Base-by-base conservation (phyloP, 78 protist species). In the Dictyostelium purpureum region DNA sequence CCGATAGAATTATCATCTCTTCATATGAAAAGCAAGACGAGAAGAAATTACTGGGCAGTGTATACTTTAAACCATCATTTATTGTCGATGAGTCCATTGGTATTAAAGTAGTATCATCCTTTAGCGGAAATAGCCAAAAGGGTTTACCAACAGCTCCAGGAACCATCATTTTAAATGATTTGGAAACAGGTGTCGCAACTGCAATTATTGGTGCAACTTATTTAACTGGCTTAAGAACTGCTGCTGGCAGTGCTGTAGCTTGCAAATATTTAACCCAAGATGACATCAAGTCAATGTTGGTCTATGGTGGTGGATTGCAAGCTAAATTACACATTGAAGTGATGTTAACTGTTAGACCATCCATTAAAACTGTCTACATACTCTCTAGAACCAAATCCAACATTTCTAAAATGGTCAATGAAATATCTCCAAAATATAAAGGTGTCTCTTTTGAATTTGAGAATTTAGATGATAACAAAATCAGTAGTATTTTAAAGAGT, bases 241-340 rank as follows among this genome's bases (percentile, higher is more conserved):
- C 94, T 14, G 94, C 94, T 0, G 88, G 89, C 10, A 45, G 82
- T 57, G 88, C 94, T 31, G 59, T 81, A 6, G 78, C 89, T 1
- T 51, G 42, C 5, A 73, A 61, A 16, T 51, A 63, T 43, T n/a
- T 90, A 63, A 66, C 89, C 6, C 10, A 24, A 31, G 33, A 49
- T 3, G 79, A 80, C 1, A 14, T 54, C 0, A 31, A 49, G 26
- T 69, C 81, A n/a, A 2, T 90, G 47, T 38, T 43, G 38, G 81
- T 90, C 6, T 90, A 70, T 51, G 94, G 94, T 1, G n/a, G 76
- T 10, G 88, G 94, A 28, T 33, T 90, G 11, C 94, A 90, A 65
- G 94, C 94, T 2, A 21, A 52, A 37, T 65, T 52, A 12, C 94
- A 90, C 21, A 79, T 90, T 6, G 47, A 49, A 40, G 54, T 83